phyloP scores from a whole-genome alignment of 768 basidiomycete species.

The Paxillus involutus region DNA sequence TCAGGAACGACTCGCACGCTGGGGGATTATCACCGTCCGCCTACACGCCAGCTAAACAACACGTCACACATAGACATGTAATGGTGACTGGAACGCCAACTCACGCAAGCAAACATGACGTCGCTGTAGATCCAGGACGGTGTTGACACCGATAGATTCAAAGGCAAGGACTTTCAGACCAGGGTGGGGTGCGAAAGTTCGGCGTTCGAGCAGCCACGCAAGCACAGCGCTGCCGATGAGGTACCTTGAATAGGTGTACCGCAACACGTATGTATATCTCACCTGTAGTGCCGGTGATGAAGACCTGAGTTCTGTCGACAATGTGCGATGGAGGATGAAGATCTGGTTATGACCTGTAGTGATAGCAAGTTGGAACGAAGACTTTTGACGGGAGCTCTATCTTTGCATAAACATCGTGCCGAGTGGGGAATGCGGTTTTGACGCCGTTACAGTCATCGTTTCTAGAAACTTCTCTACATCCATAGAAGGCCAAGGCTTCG shows the following conservation, averaged over 20 bases:
- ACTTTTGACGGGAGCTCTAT: too few species aligned
- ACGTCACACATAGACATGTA: too few species aligned
- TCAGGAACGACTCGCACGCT: constrained; percentile 46
- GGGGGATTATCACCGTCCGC: constrained; percentile 48
- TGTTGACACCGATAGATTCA: constrained; percentile 23
- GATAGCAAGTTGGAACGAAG: too few species aligned
- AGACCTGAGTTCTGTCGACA: constrained; percentile 35
- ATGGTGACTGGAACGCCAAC: neutral
- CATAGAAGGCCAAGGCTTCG: too few species aligned
- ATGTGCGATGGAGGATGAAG: neutral
- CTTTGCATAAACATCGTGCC: too few species aligned
- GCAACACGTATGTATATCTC: neutral
- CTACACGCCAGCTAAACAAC: constrained; percentile 22
- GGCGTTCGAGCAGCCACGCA: constrained; percentile 28
- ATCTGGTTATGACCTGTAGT: too few species aligned
- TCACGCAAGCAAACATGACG: constrained; percentile 41
- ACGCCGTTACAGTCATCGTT: too few species aligned
- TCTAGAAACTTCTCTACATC: too few species aligned
- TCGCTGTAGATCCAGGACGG: constrained; percentile 44
- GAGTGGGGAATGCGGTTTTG: too few species aligned
- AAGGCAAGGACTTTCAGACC: too few species aligned
- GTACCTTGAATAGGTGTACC: constrained; percentile 25
- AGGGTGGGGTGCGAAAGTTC: too few species aligned
- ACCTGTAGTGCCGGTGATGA: constrained; percentile 50
- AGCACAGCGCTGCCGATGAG: constrained; percentile 33